Base-by-base conservation (phyloP, 2,329 filamentous ascomycete genomes). In the Xylaria hypoxylon region DNA sequence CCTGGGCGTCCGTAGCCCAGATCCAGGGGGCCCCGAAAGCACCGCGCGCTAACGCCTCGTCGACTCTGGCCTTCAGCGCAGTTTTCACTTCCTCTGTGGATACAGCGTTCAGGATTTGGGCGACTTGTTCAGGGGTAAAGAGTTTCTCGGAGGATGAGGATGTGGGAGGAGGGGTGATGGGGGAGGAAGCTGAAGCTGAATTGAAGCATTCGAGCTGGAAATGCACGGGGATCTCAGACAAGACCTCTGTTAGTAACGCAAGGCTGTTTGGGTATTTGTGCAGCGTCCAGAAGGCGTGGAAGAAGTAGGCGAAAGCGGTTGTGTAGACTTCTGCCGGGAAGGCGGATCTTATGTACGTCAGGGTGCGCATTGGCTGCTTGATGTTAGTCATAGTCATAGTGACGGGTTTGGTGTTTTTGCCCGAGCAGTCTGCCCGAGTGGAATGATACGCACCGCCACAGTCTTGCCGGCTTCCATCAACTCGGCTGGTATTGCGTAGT, bases 11-110 rank as follows among this genome's bases (percentile, higher is more conserved):
- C 19, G 82, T 84, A 2, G 89, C 91, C 85, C 88, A 89, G 67
- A 92, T 82, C 92, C 92, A 95, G 1, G 92, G 92, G 56, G 88
- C 87, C 0, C 92, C 92, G 77, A 92, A 95, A 0, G 92, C 92
- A 0, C 92, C 92, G 56, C 80, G 81, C 42, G 87, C 85, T 17
- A 92, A 77, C 0, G 87, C 90, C 69, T 84, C 83, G 65, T 87
- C 82, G 19, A 91, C 94, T 48, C 84, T 84, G 5, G 78, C 80
- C 65, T 85, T 84, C 31, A 93, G 78, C 33, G 69, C 71, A 10
- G 77, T 75, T 76, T 80, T 84, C 70, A 80, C 76, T 68, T 85
- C 79, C 4, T 83, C 81, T 24, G 82, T 82, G 6, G 75, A 78
- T 0, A 85, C 82, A 0, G 84, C 87, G 2, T 2, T 79, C 75